These are phyloP conservation scores for Coemansia sp. DNA, from an alignment of 192 early-diverging fungal species.

Conservation along the genomic window DNA sequence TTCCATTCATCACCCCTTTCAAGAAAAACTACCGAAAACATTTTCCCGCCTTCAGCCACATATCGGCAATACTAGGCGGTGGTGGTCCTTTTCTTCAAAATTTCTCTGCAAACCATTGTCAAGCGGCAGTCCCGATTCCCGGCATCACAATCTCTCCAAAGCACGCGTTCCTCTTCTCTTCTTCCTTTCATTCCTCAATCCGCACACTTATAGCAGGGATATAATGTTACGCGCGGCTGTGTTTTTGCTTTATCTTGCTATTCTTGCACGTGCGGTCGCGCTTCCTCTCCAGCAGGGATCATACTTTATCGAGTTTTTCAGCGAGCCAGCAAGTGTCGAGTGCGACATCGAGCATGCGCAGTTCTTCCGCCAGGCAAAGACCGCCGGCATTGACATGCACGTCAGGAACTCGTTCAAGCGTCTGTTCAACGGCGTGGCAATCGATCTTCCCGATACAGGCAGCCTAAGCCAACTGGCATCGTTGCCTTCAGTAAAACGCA, in stretches of 20 bases:
- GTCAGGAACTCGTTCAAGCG: conserved; percentile 41
- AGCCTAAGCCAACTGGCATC: conserved; percentile 32
- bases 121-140: neutral
- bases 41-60: neutral
- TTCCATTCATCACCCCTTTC: neutral
- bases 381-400: conserved; percentile 30
- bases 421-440: conserved; percentile 52
- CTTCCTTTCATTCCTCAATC: neutral
- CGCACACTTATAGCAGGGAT: neutral
- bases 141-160: neutral
- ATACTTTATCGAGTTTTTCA: conserved; percentile 46
- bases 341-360: conserved; percentile 33
- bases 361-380: conserved; percentile 20
- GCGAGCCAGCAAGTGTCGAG: conserved; percentile 40
- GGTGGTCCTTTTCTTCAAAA: too few species aligned
- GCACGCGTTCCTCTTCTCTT: neutral
- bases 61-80: neutral
- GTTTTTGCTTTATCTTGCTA: neutral
- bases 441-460: conserved; percentile 38
- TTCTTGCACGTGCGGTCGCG: neutral
- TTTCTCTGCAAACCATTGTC: neutral
- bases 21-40: neutral
- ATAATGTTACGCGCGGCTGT: neutral
- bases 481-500: conserved; percentile 35
- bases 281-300: conserved; percentile 31